Evolutionary conservation across 2,329 filamentous ascomycete species (phyloP).

Genomic region (Helotiales sp.): DNA sequence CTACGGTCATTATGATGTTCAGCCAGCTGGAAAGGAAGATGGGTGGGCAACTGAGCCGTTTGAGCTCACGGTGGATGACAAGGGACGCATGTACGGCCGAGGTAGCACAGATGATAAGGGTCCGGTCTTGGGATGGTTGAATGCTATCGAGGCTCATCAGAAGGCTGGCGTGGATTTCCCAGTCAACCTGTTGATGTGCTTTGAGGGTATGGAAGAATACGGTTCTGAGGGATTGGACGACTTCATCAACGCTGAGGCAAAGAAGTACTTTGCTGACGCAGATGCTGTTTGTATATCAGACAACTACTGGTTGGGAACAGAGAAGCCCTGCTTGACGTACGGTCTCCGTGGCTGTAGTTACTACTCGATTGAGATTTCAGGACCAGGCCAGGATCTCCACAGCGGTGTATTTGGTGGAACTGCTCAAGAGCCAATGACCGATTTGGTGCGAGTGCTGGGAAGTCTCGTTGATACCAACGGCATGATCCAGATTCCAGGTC

Average conservation of each 20-base stretch:
- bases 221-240: slow-evolving; percentile 96
- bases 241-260: slow-evolving; percentile 87
- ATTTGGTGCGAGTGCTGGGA: slow-evolving; percentile 81
- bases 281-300: slow-evolving; percentile 98
- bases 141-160: slow-evolving; percentile 96
- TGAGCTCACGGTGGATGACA: slow-evolving; percentile 81
- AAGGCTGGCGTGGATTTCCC: slow-evolving; percentile 94
- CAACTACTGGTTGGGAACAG: slow-evolving; percentile 99
- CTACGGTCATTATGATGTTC: slow-evolving; percentile 98
- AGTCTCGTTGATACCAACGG: slow-evolving; percentile 87
- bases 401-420: slow-evolving; percentile 96
- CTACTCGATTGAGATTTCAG: slow-evolving; percentile 89
- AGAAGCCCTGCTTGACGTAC: slow-evolving; percentile 98
- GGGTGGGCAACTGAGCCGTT: slow-evolving; percentile 98
- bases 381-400: slow-evolving; percentile 92
- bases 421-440: slow-evolving; percentile 98
- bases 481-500: slow-evolving; percentile 92
- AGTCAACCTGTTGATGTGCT: slow-evolving; percentile 98
- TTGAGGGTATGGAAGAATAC: slow-evolving; percentile 99
- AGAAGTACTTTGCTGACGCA: slow-evolving; percentile 92
- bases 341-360: slow-evolving; percentile 98
- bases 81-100: slow-evolving; percentile 94
- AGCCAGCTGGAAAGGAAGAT: slow-evolving; percentile 90
- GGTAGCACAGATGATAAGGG: slow-evolving; percentile 98
- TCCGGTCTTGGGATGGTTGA: slow-evolving; percentile 94